Evolutionary conservation across 2,329 filamentous ascomycete species (phyloP).

Genomic region (Diaporthe sp.): DNA sequence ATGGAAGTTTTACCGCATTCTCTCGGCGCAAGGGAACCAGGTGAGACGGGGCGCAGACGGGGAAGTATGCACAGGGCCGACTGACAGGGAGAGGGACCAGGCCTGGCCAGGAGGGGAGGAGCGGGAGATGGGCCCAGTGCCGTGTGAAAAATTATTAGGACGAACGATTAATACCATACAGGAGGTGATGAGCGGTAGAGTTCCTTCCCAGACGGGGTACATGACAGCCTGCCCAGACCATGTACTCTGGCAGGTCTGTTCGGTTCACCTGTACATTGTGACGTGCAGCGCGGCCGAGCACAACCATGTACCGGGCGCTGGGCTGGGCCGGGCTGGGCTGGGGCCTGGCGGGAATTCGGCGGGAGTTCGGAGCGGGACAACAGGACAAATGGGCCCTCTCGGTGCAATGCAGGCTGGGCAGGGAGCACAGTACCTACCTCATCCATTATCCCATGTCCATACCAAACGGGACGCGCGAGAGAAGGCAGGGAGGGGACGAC

Average conservation of each 20-base stretch:
- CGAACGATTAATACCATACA: slow-evolving; percentile 9
- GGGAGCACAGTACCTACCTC: background rate
- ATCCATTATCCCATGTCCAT: background rate
- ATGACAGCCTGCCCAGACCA: background rate
- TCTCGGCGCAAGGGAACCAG: slow-evolving; percentile 25
- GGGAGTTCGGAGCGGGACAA: slow-evolving; percentile 28
- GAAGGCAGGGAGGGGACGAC: background rate
- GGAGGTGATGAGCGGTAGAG: slow-evolving; percentile 4
- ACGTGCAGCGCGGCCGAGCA: background rate
- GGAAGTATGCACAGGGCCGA: background rate
- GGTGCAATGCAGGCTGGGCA: slow-evolving; percentile 15
- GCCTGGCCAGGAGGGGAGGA: background rate
- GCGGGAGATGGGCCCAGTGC: background rate
- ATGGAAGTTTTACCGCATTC: slow-evolving; percentile 28
- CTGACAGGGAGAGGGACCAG: background rate
- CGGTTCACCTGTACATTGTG: background rate
- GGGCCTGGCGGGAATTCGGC: slow-evolving; percentile 31
- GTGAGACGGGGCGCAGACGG: background rate
- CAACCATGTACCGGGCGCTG: background rate
- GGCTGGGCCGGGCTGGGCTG: slow-evolving; percentile 10
- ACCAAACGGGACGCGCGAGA: no score
- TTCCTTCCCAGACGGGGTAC: slow-evolving; percentile 2
- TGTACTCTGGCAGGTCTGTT: background rate
- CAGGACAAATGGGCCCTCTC: slow-evolving; percentile 11
- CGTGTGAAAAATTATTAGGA: slow-evolving; percentile 2